Evolutionary conservation across 2,329 filamentous ascomycete species (phyloP).

Genomic region (Diaporthe capsici): DNA sequence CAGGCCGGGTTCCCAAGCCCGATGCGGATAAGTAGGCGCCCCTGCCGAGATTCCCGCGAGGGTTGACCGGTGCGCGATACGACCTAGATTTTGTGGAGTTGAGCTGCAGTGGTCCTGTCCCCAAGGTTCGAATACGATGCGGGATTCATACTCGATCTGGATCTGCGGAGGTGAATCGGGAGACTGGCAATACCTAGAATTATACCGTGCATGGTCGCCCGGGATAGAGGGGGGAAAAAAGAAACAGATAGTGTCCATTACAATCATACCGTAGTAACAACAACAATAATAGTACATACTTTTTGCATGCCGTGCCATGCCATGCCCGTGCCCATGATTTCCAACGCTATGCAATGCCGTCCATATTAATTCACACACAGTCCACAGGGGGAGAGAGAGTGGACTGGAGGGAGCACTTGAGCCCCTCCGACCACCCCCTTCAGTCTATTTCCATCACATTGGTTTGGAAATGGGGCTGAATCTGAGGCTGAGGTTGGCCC

Average conservation of each 20-base stretch:
- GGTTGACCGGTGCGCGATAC: conserved; percentile 20
- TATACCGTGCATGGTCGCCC: background rate
- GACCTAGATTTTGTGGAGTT: conserved; percentile 15
- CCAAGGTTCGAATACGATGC: conserved; percentile 4
- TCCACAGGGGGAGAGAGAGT: background rate
- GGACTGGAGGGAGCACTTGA: background rate
- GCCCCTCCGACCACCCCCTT: background rate
- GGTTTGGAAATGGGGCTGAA: conserved; percentile 26
- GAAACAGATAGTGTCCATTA: conserved; percentile 1
- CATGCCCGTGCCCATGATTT: conserved; percentile 8
- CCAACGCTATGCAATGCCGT: conserved; percentile 31
- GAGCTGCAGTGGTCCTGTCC: conserved; percentile 10
- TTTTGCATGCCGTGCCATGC: conserved; percentile 26
- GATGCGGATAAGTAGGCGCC: conserved; percentile 2
- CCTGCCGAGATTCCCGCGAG: conserved; percentile 11
- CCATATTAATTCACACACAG: conserved; percentile 24
- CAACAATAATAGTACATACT: conserved; percentile 12
- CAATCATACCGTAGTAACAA: background rate
- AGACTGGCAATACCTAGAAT: background rate
- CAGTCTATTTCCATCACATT: conserved; percentile 33
- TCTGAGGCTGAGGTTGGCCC: conserved; percentile 46
- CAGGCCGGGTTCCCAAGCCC: background rate
- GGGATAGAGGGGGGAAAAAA: background rate
- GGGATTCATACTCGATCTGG: background rate
- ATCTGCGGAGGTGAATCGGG: background rate